A percentile compares a stretch with the other conserved stretches of the same genome.
phyloP scores from a whole-genome alignment of 192 early-diverging fungal genomes.

The Mortierella hygrophila region DNA sequence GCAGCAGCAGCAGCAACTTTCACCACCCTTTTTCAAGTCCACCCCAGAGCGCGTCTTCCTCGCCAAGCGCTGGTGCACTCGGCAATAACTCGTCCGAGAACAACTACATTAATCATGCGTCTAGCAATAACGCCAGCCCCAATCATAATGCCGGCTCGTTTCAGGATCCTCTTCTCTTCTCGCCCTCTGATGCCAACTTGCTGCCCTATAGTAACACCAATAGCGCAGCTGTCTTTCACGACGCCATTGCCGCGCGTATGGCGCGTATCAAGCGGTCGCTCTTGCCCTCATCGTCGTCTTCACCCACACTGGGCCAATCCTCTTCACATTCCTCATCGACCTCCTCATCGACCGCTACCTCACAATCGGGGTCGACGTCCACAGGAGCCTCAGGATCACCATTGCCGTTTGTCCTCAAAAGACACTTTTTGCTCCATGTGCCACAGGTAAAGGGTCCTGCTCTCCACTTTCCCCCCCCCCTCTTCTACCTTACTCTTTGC shows the following conservation, averaged over 20 bases:
- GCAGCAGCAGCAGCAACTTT: no score
- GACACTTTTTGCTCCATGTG: constrained; percentile 51
- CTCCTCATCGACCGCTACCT: neutral
- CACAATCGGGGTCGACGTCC: neutral
- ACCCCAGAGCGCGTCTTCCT: neutral
- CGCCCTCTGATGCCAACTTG: constrained; percentile 26
- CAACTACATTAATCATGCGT: neutral
- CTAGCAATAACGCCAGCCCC: constrained; percentile 1
- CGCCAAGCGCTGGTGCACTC: neutral
- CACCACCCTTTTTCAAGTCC: neutral
- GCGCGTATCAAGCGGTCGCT: constrained; percentile 43
- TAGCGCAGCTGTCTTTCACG: constrained; percentile 25
- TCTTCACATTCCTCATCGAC: neutral
- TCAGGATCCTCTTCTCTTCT: constrained; percentile 22
- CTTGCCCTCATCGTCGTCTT: constrained; percentile 16
- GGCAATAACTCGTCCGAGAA: neutral
- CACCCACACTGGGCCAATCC: neutral
- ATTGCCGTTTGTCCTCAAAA: constrained; percentile 21
- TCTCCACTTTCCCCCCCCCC: neutral
- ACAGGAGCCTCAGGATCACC: neutral
- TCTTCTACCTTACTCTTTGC: neutral
- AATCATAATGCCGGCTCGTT: constrained; percentile 9
- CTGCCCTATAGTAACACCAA: constrained; percentile 26
- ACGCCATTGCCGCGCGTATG: constrained; percentile 37
- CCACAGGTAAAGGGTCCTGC: constrained; percentile 26